Evolutionary conservation across 2,329 filamentous ascomycete genomes (phyloP), one percentile per base, ranked within the genome.

Genomic region (Diaporthe destruens): DNA sequence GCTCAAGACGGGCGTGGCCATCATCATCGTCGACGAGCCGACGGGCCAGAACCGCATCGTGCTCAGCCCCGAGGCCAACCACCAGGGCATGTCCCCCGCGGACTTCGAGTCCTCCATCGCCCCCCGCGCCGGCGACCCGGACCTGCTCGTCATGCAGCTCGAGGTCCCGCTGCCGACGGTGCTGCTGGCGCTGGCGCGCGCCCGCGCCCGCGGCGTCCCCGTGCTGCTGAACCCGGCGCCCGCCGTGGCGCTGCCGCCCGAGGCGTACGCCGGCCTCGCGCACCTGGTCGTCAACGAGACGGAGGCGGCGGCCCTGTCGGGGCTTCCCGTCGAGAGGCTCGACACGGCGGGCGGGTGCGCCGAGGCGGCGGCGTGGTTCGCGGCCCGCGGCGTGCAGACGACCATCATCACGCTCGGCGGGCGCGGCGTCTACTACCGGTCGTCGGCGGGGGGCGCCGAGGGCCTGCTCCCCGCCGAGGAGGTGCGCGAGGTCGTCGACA

Each of bases 241-340:
- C 6, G 94, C 95, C 4, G 87, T 91, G 56, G 81, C 84, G 11
- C 82, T 98, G 4, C 94, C 94, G 0, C 85, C 85, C 0, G 86
- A 89, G 36, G 90, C 90, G 11, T 96, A 93, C 79, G 77, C 80
- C 8, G 89, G 88, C 0, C 87, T 98, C 42, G 90, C 91, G 54
- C 94, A 97, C 78, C 86, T 98, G 55, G 89, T 98, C 66, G 89
- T 98, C 77, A 98, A 98, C 79, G 95, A 98, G 85, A 96, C 92
- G 1, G 95, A 98, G 84, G 94, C 95, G 2, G 88, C 91, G 11
- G 88, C 95, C 65, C 87, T 97, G 70, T 91, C 89, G 0, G 90
- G 88, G 1, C 84, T 85, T 70, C 77, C 81, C 9, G 86, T 88
- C 76, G 82, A 80, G 0, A 85, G 86, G 32, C 84, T 90, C 68